A percentile compares a stretch with the other conserved stretches of the same genome.
Evolutionary conservation across 306 rosid genomes (phyloP).

Genomic region (Glycine tomentella): DNA sequence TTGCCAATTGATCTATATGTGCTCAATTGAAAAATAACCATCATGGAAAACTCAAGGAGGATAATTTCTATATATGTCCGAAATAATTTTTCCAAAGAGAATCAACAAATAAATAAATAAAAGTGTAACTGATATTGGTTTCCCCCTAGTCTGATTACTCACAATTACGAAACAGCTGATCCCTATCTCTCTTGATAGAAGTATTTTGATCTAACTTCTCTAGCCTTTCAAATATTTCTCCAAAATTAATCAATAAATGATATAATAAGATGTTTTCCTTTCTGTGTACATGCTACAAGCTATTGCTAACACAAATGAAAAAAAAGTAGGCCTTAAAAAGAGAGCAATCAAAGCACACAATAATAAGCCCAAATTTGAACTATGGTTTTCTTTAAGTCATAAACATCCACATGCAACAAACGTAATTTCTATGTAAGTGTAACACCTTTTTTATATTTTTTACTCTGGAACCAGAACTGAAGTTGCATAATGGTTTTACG

Average conservation of each 20-base stretch:
- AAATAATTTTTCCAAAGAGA: not conserved
- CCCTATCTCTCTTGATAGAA: not conserved
- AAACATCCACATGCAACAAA: constrained; percentile 32
- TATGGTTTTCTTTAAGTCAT: constrained; percentile 27
- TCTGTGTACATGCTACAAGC: not conserved
- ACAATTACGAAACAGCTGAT: constrained; percentile 4
- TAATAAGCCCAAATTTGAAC: constrained; percentile 22
- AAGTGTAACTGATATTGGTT: not conserved
- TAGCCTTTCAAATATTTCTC: not conserved
- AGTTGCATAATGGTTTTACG: constrained; percentile 83
- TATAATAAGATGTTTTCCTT: constrained; percentile 10
- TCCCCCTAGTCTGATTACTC: not conserved
- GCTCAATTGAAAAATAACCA: not conserved
- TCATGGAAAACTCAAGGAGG: constrained; percentile 10
- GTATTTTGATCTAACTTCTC: not conserved
- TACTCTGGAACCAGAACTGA: constrained; percentile 94
- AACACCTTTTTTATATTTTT: constrained; percentile 64
- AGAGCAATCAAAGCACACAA: constrained; percentile 21
- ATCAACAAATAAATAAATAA: constrained; percentile 6
- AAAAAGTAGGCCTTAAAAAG: constrained; percentile 19
- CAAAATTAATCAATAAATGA: not conserved
- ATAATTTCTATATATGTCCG: not conserved
- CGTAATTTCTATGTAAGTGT: constrained; percentile 14
- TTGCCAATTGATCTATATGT: not conserved
- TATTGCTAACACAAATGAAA: not conserved